These are phyloP conservation scores for Spizellomyces sp. DNA, from an alignment of 192 early-diverging fungal species.

Conservation along the genomic window DNA sequence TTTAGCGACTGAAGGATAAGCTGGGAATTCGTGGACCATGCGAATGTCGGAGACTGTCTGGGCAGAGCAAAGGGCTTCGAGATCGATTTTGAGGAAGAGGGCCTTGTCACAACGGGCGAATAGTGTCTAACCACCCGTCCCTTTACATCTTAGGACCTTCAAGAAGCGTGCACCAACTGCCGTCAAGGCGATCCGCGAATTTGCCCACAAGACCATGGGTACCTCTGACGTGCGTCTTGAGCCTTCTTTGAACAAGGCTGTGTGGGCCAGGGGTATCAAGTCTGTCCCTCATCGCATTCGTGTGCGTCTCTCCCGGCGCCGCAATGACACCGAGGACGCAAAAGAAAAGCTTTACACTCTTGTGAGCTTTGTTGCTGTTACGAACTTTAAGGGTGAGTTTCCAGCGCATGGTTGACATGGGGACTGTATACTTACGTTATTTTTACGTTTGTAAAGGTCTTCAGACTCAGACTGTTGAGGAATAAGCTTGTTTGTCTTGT, in stretches of 20 bases:
- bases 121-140: background rate
- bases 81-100: too few relatives aligned
- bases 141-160: constrained; percentile 65
- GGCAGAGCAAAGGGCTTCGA: background rate
- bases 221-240: constrained; percentile 97
- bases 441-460: constrained; percentile 28
- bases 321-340: constrained; percentile 96
- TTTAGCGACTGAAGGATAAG: background rate
- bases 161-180: constrained; percentile 97
- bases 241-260: constrained; percentile 89
- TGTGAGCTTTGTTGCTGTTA: constrained; percentile 85
- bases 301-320: constrained; percentile 90
- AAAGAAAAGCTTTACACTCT: constrained; percentile 97
- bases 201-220: constrained; percentile 91
- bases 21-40: background rate
- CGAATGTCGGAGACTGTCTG: background rate
- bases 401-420: background rate
- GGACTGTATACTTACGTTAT: background rate
- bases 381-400: constrained; percentile 84
- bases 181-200: constrained; percentile 89
- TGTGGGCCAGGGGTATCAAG: constrained; percentile 96
- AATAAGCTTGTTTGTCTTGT: constrained; percentile 16
- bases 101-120: too few relatives aligned
- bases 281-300: constrained; percentile 93
- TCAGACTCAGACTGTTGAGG: constrained; percentile 43